A percentile compares a stretch with the other conserved stretches of the same genome.
Evolutionary conservation across 169 alveolate genomes (phyloP).

Genomic region (Perkinsus olseni): DNA sequence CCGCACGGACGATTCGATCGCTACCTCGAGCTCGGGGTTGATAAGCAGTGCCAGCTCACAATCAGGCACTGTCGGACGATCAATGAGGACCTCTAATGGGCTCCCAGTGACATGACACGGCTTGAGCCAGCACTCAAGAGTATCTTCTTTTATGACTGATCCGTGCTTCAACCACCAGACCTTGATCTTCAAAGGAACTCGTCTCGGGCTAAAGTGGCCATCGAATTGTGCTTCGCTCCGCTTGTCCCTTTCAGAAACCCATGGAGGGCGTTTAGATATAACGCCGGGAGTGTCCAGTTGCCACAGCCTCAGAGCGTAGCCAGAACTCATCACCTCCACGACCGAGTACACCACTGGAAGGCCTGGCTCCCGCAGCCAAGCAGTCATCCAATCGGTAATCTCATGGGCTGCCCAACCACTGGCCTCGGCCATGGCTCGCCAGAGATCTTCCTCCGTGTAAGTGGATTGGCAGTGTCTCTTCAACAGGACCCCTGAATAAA

Average conservation of each 20-base stretch:
- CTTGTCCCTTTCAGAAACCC: neutral
- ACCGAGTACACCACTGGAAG: neutral
- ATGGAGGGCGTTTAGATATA: neutral
- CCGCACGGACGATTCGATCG: neutral
- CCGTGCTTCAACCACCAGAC: neutral
- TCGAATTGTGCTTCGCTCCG: neutral
- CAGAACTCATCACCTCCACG: neutral
- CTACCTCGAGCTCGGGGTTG: neutral
- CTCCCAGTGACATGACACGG: neutral
- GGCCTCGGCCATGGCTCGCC: neutral
- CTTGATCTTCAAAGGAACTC: neutral
- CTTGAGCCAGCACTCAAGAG: neutral
- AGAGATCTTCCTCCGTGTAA: neutral
- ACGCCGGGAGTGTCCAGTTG: neutral
- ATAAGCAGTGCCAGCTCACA: neutral
- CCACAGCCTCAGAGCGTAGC: neutral
- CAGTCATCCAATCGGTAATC: neutral
- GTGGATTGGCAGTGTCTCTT: neutral
- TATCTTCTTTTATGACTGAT: neutral
- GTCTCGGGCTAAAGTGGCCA: neutral
- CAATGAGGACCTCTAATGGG: neutral
- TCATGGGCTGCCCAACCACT: neutral
- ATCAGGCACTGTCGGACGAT: neutral
- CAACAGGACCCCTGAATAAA: neutral
- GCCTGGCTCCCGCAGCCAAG: neutral